Percentiles rank a stretch among this genome's conserved stretches.
Evolutionary conservation across 345 rosid genomes (phyloP).

Genomic region (Passiflora organensis): DNA sequence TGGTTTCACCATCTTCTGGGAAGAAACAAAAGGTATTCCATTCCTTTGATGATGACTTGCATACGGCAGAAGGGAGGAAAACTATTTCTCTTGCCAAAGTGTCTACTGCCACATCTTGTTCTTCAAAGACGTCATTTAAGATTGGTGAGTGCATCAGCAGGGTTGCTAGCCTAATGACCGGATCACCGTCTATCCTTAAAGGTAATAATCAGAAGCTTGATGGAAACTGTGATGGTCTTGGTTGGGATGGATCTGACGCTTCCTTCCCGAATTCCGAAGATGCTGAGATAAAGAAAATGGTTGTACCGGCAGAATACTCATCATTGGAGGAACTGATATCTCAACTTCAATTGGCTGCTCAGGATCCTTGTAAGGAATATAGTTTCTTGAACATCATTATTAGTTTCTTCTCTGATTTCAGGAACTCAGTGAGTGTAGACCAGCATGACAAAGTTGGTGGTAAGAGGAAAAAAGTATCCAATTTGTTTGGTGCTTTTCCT

Average conservation of each 20-base stretch:
- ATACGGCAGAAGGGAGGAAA: slow-evolving; percentile 45
- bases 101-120: slow-evolving; percentile 21
- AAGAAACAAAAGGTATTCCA: slow-evolving; percentile 54
- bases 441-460: slow-evolving; percentile 36
- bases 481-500: slow-evolving; percentile 36
- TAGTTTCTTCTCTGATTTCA: slow-evolving; percentile 72
- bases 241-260: slow-evolving; percentile 37
- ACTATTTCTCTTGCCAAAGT: slow-evolving; percentile 62
- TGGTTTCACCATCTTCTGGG: slow-evolving; percentile 38
- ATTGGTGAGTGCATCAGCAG: slow-evolving; percentile 88
- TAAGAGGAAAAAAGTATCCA: slow-evolving; percentile 46
- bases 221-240: slow-evolving; percentile 19
- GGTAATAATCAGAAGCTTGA: slow-evolving; percentile 36
- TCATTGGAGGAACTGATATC: slow-evolving; percentile 60
- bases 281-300: slow-evolving; percentile 23
- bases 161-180: slow-evolving; percentile 91
- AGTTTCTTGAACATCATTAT: slow-evolving; percentile 39
- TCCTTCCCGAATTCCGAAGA: slow-evolving; percentile 34
- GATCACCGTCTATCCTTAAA: slow-evolving; percentile 59
- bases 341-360: slow-evolving; percentile 63
- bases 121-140: slow-evolving; percentile 72
- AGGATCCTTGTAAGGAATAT: slow-evolving; percentile 46
- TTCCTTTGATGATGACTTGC: slow-evolving; percentile 40
- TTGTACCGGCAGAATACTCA: slow-evolving; percentile 37
- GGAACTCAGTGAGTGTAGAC: slow-evolving; percentile 51